phyloP scores from a whole-genome alignment of 495 filamentous ascomycete genomes.

The Glonium stellatum region DNA sequence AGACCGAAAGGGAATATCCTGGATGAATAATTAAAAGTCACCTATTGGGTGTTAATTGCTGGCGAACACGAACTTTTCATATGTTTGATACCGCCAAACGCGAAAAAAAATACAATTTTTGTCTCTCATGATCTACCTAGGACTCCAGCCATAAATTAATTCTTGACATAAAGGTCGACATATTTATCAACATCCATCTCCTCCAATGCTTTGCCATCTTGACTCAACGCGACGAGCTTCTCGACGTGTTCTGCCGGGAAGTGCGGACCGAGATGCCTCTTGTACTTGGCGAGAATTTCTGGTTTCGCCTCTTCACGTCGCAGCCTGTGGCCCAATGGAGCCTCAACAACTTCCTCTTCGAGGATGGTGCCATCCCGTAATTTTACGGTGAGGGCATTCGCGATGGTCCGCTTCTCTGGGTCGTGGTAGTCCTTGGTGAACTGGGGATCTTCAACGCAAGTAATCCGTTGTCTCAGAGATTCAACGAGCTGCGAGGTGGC shows the following conservation, averaged over 20 bases:
- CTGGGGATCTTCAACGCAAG: constrained; percentile 89
- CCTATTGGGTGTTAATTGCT: too few relatives aligned
- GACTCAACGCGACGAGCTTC: constrained; percentile 69
- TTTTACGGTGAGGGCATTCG: constrained; percentile 88
- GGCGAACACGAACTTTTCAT: background rate
- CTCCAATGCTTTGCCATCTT: constrained; percentile 67
- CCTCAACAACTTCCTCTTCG: constrained; percentile 87
- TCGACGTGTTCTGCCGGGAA: constrained; percentile 67
- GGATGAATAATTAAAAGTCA: too few relatives aligned
- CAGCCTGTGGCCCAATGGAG: constrained; percentile 85
- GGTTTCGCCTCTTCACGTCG: constrained; percentile 95
- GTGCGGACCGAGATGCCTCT: constrained; percentile 81
- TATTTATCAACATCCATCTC: constrained; percentile 81
- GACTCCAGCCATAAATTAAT: constrained; percentile 26
- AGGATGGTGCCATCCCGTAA: constrained; percentile 92
- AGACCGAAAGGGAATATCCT: too few relatives aligned
- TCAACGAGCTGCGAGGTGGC: constrained; percentile 86
- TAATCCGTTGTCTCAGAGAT: constrained; percentile 81
- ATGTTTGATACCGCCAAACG: background rate
- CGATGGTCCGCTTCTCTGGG: constrained; percentile 84
- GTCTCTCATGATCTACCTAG: constrained; percentile 17
- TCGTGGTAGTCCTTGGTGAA: constrained; percentile 94
- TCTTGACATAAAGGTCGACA: constrained; percentile 84
- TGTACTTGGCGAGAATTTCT: constrained; percentile 88
- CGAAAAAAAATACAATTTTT: constrained; percentile 5